Conservation (phyloP, 176 grass and related monocot genomes). For the Triticum turgidum region DNA sequence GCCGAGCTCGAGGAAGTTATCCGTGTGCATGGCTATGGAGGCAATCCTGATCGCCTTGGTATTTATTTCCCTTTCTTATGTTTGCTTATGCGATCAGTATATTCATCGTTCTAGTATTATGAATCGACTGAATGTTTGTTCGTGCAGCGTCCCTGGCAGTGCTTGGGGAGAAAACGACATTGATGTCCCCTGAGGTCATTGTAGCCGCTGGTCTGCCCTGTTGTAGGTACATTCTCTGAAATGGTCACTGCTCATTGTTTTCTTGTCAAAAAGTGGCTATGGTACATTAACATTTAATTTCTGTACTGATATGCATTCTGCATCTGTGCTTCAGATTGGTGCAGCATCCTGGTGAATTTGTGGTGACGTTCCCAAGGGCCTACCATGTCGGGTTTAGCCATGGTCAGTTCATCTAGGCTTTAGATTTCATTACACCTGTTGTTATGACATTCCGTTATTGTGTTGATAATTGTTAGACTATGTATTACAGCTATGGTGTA, state of each 20-base stretch:
- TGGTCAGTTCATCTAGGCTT: conserved; percentile 49
- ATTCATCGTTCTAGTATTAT: not conserved
- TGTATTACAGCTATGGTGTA: not conserved
- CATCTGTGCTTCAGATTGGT: conserved; percentile 69
- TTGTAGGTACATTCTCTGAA: conserved; percentile 67
- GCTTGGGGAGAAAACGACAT: conserved; percentile 92
- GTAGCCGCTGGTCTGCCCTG: conserved; percentile 69
- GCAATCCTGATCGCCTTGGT: conserved; percentile 71
- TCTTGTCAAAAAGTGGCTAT: not conserved
- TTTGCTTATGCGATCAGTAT: not conserved
- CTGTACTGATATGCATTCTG: conserved; percentile 6
- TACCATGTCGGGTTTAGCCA: conserved; percentile 98
- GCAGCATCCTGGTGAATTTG: conserved; percentile 96
- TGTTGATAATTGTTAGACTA: not conserved
- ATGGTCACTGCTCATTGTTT: not conserved
- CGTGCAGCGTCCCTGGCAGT: conserved; percentile 69
- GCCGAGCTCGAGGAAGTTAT: conserved; percentile 76
- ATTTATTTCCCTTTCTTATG: conserved; percentile 1
- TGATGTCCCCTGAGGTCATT: conserved; percentile 85
- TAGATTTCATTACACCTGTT: not conserved
- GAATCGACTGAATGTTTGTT: conserved; percentile 17
- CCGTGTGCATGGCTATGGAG: conserved; percentile 80
- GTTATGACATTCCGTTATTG: not conserved
- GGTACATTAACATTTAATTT: not conserved
- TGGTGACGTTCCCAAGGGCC: conserved; percentile 96